Conservation (phyloP, 805 yeast species). For the Metschnikowia proteae region DNA sequence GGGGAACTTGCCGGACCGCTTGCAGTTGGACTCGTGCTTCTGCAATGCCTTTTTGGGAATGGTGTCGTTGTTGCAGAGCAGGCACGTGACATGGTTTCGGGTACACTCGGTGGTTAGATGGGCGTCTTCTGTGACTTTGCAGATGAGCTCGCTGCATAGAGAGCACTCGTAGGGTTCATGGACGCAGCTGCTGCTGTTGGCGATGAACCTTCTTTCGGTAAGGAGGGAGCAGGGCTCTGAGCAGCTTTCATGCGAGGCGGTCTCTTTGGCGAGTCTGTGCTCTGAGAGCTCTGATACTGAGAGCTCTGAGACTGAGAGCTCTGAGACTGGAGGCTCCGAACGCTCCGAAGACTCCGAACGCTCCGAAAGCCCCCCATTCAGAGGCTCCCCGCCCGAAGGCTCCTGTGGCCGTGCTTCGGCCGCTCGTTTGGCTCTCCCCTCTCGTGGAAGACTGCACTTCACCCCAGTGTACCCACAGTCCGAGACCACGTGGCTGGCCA, state of each 20-base stretch:
- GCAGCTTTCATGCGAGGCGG: too few relatives aligned
- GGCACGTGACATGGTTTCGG: slow-evolving; percentile 38
- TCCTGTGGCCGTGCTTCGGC: background rate
- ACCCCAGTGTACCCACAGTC: slow-evolving; percentile 39
- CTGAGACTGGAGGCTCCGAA: too few relatives aligned
- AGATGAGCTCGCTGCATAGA: slow-evolving; percentile 31
- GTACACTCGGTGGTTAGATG: slow-evolving; percentile 41
- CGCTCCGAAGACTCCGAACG: too few relatives aligned
- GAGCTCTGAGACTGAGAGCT: too few relatives aligned
- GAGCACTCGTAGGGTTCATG: slow-evolving; percentile 37
- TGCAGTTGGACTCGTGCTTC: slow-evolving; percentile 42
- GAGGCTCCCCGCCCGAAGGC: too few relatives aligned
- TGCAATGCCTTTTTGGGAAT: slow-evolving; percentile 36
- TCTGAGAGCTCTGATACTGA: too few relatives aligned
- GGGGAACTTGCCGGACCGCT: slow-evolving; percentile 32
- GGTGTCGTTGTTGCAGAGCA: slow-evolving; percentile 39
- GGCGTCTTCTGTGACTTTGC: slow-evolving; percentile 23
- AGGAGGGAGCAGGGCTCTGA: background rate
- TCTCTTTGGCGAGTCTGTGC: too few relatives aligned
- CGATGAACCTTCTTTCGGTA: slow-evolving; percentile 23
- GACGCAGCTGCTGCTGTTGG: slow-evolving; percentile 28
- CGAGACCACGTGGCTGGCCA: slow-evolving; percentile 44
- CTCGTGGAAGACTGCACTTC: slow-evolving; percentile 23
- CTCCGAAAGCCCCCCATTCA: too few relatives aligned
- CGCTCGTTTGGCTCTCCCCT: background rate